Evolutionary conservation across 2,329 filamentous ascomycete genomes (phyloP), one percentile per base, ranked within the genome.

Genomic region (Penicillium sp.): DNA sequence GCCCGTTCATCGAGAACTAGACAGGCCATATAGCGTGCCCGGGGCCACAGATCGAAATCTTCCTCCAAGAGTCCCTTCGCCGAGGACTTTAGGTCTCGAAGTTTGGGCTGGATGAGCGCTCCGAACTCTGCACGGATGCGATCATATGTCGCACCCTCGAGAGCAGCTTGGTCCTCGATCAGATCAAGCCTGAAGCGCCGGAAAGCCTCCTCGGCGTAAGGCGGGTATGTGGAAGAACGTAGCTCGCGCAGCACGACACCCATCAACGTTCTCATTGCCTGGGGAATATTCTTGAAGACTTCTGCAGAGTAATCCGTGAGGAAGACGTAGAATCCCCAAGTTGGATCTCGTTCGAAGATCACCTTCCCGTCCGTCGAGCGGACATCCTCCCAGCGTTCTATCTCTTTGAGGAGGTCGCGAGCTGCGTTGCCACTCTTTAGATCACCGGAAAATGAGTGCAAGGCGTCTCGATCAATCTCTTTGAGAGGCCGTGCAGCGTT

Each of bases 101-200:
- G 15, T 31, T 28, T 45, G 20, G 22, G n/a, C 7, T n/a, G 20
- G 7, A 28, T 15, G 12, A n/a, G 42, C 14, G 42, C 42, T 15
- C 5, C 20, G 42, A 25, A 45, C 22, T 45, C 42, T 28, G 22
- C 20, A 25, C 42, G 42, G 5, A 45, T 45, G 20, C 42, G 42
- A 45, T 45, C 42, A 28, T 28, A 28, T 3, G 10, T 25, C 14
- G 42, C 42, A 7, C 42, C 42, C 11, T 45, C 42, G 4, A 45
- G 42, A 45, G 42, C 22, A 28, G 14, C 42, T 12, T 45, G 42
- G 42, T 45, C 42, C 22, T 45, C 42, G 4, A 45, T 12, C 11
- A 45, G 22, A n/a, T 45, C 42, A 28, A 45, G 42, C 22, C 25
- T 45, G 12, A 34, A 39, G 67, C 48, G 62, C 39, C 55, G 31